A percentile compares a stretch with the other conserved stretches of the same genome.
phyloP scores from a whole-genome alignment of 305 asterid species.

The Fraxinus baroniana region DNA sequence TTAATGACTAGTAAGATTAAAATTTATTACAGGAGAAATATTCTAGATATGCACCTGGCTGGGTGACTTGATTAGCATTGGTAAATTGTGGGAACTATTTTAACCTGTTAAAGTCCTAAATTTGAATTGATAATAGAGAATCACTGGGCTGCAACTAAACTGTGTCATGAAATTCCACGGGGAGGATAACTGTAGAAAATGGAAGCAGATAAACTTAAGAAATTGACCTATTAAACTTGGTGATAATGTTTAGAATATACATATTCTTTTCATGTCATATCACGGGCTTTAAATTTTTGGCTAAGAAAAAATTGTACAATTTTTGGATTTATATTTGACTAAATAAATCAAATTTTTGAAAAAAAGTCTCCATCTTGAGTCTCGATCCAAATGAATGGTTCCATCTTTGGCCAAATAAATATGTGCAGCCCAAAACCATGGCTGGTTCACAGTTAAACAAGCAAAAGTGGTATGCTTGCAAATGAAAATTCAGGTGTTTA shows the following conservation, averaged over 20 bases:
- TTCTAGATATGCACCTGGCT: neutral
- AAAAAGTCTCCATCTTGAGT: neutral
- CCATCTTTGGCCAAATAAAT: neutral
- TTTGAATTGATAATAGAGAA: neutral
- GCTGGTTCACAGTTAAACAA: slow-evolving; percentile 9
- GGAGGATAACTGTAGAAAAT: neutral
- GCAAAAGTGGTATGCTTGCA: slow-evolving; percentile 8
- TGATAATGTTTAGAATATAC: neutral
- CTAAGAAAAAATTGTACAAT: neutral
- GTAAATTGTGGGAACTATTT: neutral
- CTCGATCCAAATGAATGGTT: neutral
- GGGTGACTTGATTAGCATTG: neutral
- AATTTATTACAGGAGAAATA: neutral
- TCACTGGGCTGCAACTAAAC: neutral
- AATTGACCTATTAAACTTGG: neutral
- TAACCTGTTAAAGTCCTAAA: neutral
- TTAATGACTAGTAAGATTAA: neutral
- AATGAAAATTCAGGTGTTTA: slow-evolving; percentile 14
- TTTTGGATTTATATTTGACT: neutral
- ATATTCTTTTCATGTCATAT: neutral
- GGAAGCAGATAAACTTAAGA: neutral
- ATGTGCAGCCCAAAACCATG: neutral
- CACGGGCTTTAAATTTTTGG: neutral
- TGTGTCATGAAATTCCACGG: neutral
- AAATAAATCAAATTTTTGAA: neutral